Percentiles rank a stretch among this genome's conserved stretches.
phyloP scores from a whole-genome alignment of 2,329 filamentous ascomycete genomes.

The Penicillium fuscoglaucum region DNA sequence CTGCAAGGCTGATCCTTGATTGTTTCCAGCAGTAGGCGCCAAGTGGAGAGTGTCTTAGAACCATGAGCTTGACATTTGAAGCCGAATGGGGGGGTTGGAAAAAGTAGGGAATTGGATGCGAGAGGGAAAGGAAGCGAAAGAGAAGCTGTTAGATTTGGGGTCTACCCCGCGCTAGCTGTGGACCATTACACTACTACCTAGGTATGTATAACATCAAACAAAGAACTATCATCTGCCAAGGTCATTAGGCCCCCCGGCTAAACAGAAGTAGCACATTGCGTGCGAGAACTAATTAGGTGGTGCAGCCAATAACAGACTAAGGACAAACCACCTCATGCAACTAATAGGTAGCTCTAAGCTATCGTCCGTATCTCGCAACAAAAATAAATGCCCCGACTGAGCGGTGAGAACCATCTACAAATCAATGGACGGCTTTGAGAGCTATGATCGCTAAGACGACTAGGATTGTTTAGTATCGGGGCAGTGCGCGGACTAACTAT shows the following conservation, averaged over 20 bases:
- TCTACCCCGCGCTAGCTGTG: no score
- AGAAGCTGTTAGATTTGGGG: no score
- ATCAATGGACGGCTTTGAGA: background rate
- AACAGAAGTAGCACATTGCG: background rate
- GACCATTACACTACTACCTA: no score
- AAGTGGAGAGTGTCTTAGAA: no score
- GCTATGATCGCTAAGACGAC: background rate
- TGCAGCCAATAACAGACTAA: background rate
- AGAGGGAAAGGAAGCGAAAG: no score
- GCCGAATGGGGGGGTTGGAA: no score
- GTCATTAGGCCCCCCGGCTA: background rate
- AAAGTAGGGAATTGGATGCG: no score
- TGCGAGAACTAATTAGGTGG: background rate
- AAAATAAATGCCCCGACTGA: background rate
- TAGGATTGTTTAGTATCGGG: background rate
- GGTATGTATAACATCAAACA: background rate
- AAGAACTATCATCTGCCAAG: background rate
- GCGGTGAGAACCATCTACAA: background rate
- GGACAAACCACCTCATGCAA: background rate
- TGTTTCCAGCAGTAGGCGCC: no score
- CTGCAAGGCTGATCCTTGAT: no score
- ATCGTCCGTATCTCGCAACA: background rate
- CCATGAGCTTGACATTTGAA: no score
- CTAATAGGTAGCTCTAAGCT: background rate
- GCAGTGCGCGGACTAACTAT: background rate